Evolutionary conservation across 768 basidiomycete species (phyloP).

Genomic region (Lactarius psammicola): DNA sequence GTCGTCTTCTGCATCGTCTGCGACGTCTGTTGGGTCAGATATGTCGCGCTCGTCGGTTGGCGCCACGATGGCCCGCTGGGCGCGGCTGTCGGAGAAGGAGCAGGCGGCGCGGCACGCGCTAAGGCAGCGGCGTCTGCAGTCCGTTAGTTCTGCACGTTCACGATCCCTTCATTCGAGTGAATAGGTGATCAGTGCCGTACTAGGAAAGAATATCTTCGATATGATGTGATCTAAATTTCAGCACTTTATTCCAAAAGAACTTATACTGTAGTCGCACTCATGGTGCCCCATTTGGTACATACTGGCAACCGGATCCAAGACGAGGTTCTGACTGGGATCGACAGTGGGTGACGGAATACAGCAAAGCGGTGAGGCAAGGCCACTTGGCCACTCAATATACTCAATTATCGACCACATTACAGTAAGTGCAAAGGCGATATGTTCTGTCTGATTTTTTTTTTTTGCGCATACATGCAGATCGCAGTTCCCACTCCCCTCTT

Average conservation of each 20-base stretch:
- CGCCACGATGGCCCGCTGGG: slow-evolving; percentile 9
- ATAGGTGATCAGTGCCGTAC: neutral
- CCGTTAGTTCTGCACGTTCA: slow-evolving; percentile 2
- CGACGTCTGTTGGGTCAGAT: slow-evolving; percentile 27
- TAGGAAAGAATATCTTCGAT: neutral
- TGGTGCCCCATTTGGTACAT: no score
- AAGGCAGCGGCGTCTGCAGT: slow-evolving; percentile 20
- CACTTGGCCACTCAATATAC: no score
- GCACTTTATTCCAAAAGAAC: neutral
- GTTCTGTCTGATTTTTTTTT: neutral
- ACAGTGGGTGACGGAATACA: no score
- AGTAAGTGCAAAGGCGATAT: neutral
- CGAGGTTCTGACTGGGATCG: no score
- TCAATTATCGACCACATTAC: no score
- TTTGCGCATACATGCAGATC: neutral
- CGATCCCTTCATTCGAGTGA: neutral
- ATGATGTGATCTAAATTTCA: neutral
- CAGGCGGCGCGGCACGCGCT: slow-evolving; percentile 24
- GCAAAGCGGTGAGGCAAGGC: no score
- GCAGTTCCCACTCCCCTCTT: neutral
- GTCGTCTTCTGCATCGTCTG: slow-evolving; percentile 17
- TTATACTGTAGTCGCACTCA: neutral
- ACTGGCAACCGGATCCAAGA: no score
- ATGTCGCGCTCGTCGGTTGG: slow-evolving; percentile 24
- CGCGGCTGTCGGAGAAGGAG: slow-evolving; percentile 26